Base-by-base conservation (phyloP, 176 grass and related monocot genomes). In the Oropetium thomaeum region DNA sequence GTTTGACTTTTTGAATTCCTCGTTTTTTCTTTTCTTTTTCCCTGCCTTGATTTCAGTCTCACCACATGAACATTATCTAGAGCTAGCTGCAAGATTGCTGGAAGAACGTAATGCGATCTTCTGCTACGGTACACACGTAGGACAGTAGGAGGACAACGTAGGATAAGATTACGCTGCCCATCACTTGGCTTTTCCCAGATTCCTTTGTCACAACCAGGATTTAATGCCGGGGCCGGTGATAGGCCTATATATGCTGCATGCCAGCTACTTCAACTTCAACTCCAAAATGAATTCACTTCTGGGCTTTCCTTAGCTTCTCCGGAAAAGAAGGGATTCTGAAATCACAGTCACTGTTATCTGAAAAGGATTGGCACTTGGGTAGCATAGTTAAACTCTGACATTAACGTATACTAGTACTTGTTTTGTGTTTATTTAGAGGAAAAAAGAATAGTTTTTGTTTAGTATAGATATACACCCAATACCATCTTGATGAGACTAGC, bases 151-250 rank as follows among this genome's bases (percentile, higher is more conserved):
- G 74, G 72, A 68, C 79, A 78, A 53, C 59, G 28, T 73, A 82
- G 85, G 85, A 73, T 82, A 87, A 87, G 79, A 58, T 82, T 82
- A 71, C 15, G 74, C 41, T 43, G 67, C 85, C 52, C 74, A 83
- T 79, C 52, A 62, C 74, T 68, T 29, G 74, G 27, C 51, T 67
- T 60, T 60, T 79, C 15, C 41, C 7, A 67, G 79, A 87, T 83
- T 78, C 85, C 69, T 67, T 72, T 53, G 79, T 71, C 67, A 67
- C 62, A 79, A 73, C 85, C 31, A 67, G 60, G 71, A 87, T 67
- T 81, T 68, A 83, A 29, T 69, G 74, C 53, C 42, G 68, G 74
- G 61, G 43, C 55, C 42, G 62, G 68, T 83, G 65, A 77, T 70
- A 83, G 42, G 33, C 42, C 68, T 77, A 77, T 77, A 65, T 77